Evolutionary conservation across 257 asterid species (phyloP).

Genomic region (Hygrophila difformis): DNA sequence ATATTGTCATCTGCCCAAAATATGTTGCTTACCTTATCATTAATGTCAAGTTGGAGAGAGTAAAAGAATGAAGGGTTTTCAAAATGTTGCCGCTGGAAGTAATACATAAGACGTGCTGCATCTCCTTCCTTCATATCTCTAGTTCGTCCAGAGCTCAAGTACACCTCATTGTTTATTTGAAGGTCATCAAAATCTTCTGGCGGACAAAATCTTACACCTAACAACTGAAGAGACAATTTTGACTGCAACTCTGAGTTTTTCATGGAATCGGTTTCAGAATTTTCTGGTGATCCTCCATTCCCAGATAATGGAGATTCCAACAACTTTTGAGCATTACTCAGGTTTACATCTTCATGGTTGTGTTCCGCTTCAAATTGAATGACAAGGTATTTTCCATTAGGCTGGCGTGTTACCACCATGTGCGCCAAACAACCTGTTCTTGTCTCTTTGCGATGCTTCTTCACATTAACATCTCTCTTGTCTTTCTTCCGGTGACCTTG

Average conservation of each 20-base stretch:
- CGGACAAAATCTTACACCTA: slow-evolving; percentile 42
- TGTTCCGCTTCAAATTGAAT: slow-evolving; percentile 46
- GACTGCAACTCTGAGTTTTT: slow-evolving; percentile 34
- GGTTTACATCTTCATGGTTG: slow-evolving; percentile 46
- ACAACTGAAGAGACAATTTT: slow-evolving; percentile 32
- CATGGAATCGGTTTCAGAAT: slow-evolving; percentile 34
- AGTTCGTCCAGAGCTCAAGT: slow-evolving; percentile 34
- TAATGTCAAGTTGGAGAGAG: slow-evolving; percentile 38
- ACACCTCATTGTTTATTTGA: slow-evolving; percentile 26
- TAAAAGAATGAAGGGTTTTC: slow-evolving; percentile 46
- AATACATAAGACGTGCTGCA: slow-evolving; percentile 40
- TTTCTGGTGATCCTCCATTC: slow-evolving; percentile 24
- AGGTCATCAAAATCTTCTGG: slow-evolving; percentile 39
- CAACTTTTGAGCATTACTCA: slow-evolving; percentile 28
- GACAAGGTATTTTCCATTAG: slow-evolving; percentile 38
- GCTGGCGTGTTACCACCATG: slow-evolving; percentile 51
- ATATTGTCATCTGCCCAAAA: slow-evolving; percentile 56
- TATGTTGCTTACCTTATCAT: slow-evolving; percentile 53
- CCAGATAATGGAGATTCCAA: slow-evolving; percentile 28
- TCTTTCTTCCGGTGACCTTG: slow-evolving; percentile 54
- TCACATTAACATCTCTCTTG: slow-evolving; percentile 51
- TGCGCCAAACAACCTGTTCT: slow-evolving; percentile 61
- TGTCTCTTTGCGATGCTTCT: slow-evolving; percentile 57
- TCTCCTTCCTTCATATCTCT: slow-evolving; percentile 55
- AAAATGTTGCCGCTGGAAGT: slow-evolving; percentile 52